Conservation (phyloP, 768 basidiomycete species). For the Chalciporus chontae region DNA sequence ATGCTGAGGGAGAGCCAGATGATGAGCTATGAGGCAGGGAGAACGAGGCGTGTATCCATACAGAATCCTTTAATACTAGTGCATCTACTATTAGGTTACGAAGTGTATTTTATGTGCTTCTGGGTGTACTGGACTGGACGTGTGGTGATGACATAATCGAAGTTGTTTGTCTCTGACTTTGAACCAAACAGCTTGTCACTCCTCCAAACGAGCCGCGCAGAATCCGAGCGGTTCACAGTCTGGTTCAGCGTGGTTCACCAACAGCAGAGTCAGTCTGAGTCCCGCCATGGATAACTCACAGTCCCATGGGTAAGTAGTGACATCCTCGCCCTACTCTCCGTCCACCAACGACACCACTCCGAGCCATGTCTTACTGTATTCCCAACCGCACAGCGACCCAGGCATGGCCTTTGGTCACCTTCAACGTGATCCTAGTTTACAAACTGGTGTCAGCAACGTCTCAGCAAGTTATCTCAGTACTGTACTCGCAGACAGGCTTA, state of each 20-base stretch:
- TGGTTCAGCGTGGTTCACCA: slow-evolving; percentile 36
- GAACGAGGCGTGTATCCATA: slow-evolving; percentile 20
- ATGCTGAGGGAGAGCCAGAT: slow-evolving; percentile 44
- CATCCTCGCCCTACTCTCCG: not conserved
- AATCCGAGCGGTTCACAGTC: slow-evolving; percentile 32
- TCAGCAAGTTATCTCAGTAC: slow-evolving; percentile 44
- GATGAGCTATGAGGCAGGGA: slow-evolving; percentile 45
- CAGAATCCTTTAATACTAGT: slow-evolving; percentile 20
- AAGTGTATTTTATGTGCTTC: not conserved
- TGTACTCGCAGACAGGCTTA: slow-evolving; percentile 25
- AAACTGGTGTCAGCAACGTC: slow-evolving; percentile 44
- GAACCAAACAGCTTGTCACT: slow-evolving; percentile 11
- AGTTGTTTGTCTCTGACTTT: slow-evolving; percentile 22
- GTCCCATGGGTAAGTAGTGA: slow-evolving; percentile 34
- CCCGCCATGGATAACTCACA: slow-evolving; percentile 31
- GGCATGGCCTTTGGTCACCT: slow-evolving; percentile 62
- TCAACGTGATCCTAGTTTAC: slow-evolving; percentile 50
- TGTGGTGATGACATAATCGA: not conserved
- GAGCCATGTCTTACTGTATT: slow-evolving; percentile 14
- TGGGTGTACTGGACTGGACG: not conserved
- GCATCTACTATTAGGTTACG: slow-evolving; percentile 12
- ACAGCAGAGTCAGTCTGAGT: slow-evolving; percentile 14
- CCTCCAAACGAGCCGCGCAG: slow-evolving; percentile 19
- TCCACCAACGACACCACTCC: not conserved
- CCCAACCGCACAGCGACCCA: slow-evolving; percentile 43